Conservation (phyloP, 2,329 filamentous ascomycete species). For the Lasiodiplodia theobromae region DNA sequence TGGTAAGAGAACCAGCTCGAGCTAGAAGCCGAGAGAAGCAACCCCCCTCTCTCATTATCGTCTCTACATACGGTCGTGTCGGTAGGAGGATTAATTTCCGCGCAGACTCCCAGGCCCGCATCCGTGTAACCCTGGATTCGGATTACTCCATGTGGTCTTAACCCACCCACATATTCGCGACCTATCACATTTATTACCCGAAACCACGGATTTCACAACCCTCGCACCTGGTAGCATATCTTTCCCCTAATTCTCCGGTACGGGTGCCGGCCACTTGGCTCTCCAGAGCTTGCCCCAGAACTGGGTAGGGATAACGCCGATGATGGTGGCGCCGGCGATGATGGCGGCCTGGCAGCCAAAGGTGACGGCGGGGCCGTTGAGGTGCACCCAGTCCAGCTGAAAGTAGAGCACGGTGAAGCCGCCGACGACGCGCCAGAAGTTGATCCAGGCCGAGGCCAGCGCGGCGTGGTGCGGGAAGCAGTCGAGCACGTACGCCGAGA, state of each 20-base stretch:
- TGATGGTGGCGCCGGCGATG: conserved; percentile 38
- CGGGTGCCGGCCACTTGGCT: conserved; percentile 32
- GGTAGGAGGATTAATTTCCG: too few species aligned
- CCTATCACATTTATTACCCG: too few species aligned
- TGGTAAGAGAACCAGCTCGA: not conserved
- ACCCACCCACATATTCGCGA: too few species aligned
- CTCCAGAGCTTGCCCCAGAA: conserved; percentile 40
- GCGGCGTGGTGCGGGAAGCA: conserved; percentile 43
- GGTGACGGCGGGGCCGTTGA: conserved; percentile 40
- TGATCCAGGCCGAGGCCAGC: conserved; percentile 43
- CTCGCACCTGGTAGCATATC: too few species aligned
- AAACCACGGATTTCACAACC: too few species aligned
- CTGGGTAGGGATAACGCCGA: conserved; percentile 40
- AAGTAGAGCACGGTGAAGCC: conserved; percentile 47
- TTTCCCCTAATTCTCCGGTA: conserved; percentile 19
- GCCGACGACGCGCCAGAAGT: conserved; percentile 43
- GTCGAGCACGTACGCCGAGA: conserved; percentile 46
- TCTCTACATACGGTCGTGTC: not conserved
- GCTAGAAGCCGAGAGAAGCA: not conserved
- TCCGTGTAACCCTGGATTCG: too few species aligned
- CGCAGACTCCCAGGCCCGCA: too few species aligned
- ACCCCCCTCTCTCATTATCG: not conserved
- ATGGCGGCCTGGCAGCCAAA: conserved; percentile 47
- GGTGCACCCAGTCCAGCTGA: conserved; percentile 43
- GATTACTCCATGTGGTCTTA: too few species aligned